Evolutionary conservation across 208 protist genomes (phyloP), one percentile per base, ranked within the genome.

Genomic region (Trypanosoma vivax): DNA sequence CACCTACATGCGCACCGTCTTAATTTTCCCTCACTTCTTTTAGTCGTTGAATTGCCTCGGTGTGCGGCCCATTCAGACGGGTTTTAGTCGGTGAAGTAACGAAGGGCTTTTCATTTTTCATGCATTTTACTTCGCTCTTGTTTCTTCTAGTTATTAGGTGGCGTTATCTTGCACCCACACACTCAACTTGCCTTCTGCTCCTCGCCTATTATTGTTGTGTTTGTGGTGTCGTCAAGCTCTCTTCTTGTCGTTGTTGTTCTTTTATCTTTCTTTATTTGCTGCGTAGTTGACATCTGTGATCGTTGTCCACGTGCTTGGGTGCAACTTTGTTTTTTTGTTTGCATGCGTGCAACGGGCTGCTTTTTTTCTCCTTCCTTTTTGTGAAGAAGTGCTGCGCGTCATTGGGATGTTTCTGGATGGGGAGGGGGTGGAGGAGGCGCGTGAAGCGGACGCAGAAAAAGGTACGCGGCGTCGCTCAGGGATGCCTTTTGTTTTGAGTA

Each of bases 41-140:
- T 37, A 7, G 7, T 37, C 33, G 13, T 37, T 37, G 13, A n/a
- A 7, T 7, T 37, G 7, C 10, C 33, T 13, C 13, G 33, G 7
- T 7, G 13, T 37, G 33, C 33, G 33, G 10, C 33, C 7, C 33
- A 37, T n/a, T n/a, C n/a, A n/a, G n/a, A n/a, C n/a, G n/a, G n/a
- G n/a, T n/a, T n/a, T n/a, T n/a, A n/a, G n/a, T n/a, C n/a, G n/a
- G n/a, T n/a, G n/a, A n/a, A n/a, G n/a, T n/a, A n/a, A n/a, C n/a
- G n/a, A n/a, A n/a, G n/a, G n/a, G 2, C 25, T 42, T 30, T 19
- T 24, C 28, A 43, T 62, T 18, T n/a, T 34, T 7, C 25, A n/a
- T 63, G 51, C 50, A 41, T 60, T 50, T 62, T 56, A 38, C 24
- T 10, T 28, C 40, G 41, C 43, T 57, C 49, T 34, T 46, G 16